phyloP scores from a whole-genome alignment of 2,329 filamentous ascomycete genomes.

The Trichocomaceae sp. region DNA sequence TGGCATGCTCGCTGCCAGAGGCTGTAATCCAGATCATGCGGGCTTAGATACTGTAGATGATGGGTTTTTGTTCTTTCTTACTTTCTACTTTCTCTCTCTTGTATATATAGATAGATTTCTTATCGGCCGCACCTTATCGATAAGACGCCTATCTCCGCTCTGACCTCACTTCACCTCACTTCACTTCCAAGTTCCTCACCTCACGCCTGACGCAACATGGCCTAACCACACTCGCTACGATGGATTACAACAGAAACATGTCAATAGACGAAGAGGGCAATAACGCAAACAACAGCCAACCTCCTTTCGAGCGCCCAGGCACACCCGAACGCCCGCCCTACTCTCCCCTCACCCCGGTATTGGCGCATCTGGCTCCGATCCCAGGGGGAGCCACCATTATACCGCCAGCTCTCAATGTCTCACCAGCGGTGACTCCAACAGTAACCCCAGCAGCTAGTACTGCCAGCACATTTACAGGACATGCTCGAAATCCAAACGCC shows the following conservation, averaged over 20 bases:
- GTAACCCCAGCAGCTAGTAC: not conserved
- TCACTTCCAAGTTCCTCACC: not conserved
- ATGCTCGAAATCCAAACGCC: not conserved
- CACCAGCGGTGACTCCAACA: constrained; percentile 19
- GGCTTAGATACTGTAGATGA: no score
- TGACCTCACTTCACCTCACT: no score
- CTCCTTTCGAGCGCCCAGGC: constrained; percentile 23
- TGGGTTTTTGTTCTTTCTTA: no score
- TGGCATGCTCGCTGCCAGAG: no score
- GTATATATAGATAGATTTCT: no score
- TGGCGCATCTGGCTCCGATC: constrained; percentile 31
- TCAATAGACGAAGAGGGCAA: constrained; percentile 14
- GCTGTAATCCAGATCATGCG: no score
- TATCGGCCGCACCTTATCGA: no score
- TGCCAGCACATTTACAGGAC: not conserved
- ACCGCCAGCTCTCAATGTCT: constrained; percentile 26
- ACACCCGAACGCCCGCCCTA: constrained; percentile 42
- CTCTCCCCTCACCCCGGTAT: constrained; percentile 42
- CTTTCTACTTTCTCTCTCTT: no score
- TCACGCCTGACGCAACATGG: not conserved
- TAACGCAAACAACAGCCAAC: constrained; percentile 2
- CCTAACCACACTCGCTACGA: not conserved
- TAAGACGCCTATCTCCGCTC: no score
- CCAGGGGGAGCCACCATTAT: constrained; percentile 24
- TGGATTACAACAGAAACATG: not conserved